Evolutionary conservation across 495 filamentous ascomycete genomes (phyloP).

Genomic region (Cercophora samala): DNA sequence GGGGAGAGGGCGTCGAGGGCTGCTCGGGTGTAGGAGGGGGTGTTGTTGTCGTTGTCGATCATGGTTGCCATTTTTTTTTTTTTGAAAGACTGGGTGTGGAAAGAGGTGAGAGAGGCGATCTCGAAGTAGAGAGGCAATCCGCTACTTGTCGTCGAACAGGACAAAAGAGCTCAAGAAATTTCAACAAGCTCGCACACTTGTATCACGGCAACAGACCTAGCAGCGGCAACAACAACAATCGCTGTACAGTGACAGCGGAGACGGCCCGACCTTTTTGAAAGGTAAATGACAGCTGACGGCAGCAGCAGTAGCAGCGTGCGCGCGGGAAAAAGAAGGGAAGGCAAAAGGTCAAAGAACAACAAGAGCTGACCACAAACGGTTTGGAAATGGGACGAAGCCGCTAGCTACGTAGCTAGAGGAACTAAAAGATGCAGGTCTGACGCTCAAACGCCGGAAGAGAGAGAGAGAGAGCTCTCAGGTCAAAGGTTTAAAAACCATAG

Average conservation of each 20-base stretch:
- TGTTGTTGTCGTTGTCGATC: constrained; percentile 27
- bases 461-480: too few relatives aligned
- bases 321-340: neutral
- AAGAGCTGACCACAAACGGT: neutral
- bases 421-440: too few relatives aligned
- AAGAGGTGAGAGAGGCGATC: constrained; percentile 2
- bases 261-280: neutral
- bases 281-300: neutral
- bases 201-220: neutral
- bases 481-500: neutral
- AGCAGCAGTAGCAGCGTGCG: too few relatives aligned
- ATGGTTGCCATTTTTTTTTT: constrained; percentile 27
- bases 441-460: too few relatives aligned
- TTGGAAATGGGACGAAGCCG: neutral
- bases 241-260: constrained; percentile 11
- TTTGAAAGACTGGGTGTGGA: too few relatives aligned
- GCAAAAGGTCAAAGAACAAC: neutral
- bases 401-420: neutral
- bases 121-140: neutral
- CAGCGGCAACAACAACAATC: constrained; percentile 11
- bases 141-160: neutral
- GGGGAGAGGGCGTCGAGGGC: constrained; percentile 32
- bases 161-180: neutral
- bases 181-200: neutral
- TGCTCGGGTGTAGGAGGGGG: constrained; percentile 27